A percentile compares a stretch with the other conserved stretches of the same genome.
phyloP scores from a whole-genome alignment of 352 stramenopile genomes.

The Globisporangium viniferum region DNA sequence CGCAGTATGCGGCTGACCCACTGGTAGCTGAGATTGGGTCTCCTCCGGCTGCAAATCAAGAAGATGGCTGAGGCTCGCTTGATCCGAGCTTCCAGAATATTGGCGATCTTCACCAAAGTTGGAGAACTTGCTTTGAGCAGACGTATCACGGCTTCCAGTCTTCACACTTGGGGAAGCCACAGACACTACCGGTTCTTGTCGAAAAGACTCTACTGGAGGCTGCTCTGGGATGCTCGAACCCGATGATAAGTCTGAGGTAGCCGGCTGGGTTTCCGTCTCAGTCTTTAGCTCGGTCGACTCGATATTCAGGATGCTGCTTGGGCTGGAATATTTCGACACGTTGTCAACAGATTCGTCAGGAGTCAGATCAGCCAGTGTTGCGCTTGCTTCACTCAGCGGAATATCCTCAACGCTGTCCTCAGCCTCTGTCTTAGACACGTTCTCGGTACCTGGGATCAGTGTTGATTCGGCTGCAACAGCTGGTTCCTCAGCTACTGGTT shows the following conservation, averaged over 20 bases:
- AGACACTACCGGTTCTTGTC: not conserved
- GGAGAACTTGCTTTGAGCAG: constrained; percentile 12
- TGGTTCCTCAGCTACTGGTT: not conserved
- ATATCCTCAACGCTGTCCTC: constrained; percentile 12
- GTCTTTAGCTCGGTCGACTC: not conserved
- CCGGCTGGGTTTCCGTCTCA: not conserved
- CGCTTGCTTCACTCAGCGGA: constrained; percentile 16
- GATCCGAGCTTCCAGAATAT: constrained; percentile 8
- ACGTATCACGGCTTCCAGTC: constrained; percentile 3
- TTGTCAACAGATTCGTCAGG: constrained; percentile 9
- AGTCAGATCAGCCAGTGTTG: constrained; percentile 14
- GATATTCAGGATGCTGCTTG: constrained; percentile 8
- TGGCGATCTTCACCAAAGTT: constrained; percentile 12
- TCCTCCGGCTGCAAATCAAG: constrained; percentile 11
- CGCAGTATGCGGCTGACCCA: not conserved
- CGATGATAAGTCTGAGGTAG: not conserved
- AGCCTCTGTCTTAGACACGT: not conserved
- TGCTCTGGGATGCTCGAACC: constrained; percentile 3
- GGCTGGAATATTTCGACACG: constrained; percentile 9
- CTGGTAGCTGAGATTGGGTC: constrained; percentile 1
- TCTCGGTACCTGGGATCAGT: not conserved
- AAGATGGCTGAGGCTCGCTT: not conserved
- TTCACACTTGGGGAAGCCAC: constrained; percentile 2
- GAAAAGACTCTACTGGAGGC: constrained; percentile 1
- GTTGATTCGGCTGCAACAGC: not conserved